phyloP scores from a whole-genome alignment of 208 protist genomes.

The Trypanosoma vivax region DNA sequence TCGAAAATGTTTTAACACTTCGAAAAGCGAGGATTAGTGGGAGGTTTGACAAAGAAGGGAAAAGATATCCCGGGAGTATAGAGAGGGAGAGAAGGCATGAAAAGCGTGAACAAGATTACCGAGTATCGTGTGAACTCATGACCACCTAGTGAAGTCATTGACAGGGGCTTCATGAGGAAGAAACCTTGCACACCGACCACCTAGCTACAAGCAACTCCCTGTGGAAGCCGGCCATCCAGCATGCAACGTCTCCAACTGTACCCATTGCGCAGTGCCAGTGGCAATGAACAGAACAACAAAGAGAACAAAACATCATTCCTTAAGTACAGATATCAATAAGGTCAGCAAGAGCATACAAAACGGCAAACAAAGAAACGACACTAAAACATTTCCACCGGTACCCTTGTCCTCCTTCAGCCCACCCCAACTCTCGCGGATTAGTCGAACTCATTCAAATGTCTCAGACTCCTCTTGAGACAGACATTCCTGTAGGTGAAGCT shows the following conservation, averaged over 20 bases:
- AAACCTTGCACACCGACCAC: neutral
- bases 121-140: too few relatives aligned
- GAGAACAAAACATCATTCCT: neutral
- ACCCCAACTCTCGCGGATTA: too few relatives aligned
- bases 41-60: too few relatives aligned
- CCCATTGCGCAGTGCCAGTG: neutral
- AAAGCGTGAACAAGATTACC: too few relatives aligned
- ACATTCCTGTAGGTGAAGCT: conserved; percentile 21
- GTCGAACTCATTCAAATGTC: conserved; percentile 4
- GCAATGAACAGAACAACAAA: neutral
- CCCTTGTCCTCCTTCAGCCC: too few relatives aligned
- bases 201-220: neutral
- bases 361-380: too few relatives aligned
- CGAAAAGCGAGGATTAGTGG: too few relatives aligned
- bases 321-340: neutral
- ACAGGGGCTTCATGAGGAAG: neutral
- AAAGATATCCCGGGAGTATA: too few relatives aligned
- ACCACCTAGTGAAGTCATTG: neutral
- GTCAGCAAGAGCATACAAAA: neutral
- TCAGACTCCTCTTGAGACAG: conserved; percentile 9
- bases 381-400: too few relatives aligned
- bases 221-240: neutral
- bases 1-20: too few relatives aligned
- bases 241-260: neutral
- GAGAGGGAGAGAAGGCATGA: too few relatives aligned